These are phyloP conservation scores for Serendipita sp. DNA, from an alignment of 768 basidiomycete genomes.

Conservation along the genomic window DNA sequence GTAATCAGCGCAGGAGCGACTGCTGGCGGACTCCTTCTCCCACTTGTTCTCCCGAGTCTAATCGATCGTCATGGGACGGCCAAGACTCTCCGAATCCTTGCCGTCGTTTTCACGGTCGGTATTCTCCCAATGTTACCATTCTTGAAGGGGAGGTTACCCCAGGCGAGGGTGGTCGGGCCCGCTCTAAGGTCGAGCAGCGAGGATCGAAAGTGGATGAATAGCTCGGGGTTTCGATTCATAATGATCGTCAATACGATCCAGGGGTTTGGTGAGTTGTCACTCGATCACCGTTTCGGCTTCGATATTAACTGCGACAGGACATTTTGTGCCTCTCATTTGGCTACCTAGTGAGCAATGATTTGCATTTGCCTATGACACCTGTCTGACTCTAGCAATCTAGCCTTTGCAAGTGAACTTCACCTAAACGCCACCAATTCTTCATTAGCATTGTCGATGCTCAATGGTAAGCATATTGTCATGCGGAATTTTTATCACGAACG, in stretches of 20 bases:
- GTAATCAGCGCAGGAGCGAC: constrained; percentile 19
- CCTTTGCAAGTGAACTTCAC: constrained; percentile 6
- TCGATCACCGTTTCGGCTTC: not conserved
- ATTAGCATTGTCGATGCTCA: not conserved
- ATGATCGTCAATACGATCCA: constrained; percentile 6
- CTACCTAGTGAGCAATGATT: constrained; percentile 4
- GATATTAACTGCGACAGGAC: not conserved
- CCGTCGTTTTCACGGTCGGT: not conserved
- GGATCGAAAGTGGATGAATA: not conserved
- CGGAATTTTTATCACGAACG: not conserved
- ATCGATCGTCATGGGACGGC: not conserved
- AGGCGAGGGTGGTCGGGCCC: not conserved
- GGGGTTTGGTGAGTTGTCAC: not conserved
- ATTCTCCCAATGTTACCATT: constrained; percentile 1
- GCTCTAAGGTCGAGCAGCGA: not conserved
- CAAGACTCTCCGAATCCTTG: constrained; percentile 7
- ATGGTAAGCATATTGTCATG: not conserved
- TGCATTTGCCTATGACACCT: not conserved
- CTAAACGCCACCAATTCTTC: not conserved
- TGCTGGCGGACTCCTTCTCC: not conserved
- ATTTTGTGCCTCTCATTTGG: constrained; percentile 9
- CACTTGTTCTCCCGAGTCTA: not conserved
- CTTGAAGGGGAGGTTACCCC: not conserved
- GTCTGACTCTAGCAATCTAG: not conserved
- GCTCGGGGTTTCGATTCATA: not conserved